Base-by-base conservation (phyloP, 345 rosid genomes). In the Lumnitzera littorea region DNA sequence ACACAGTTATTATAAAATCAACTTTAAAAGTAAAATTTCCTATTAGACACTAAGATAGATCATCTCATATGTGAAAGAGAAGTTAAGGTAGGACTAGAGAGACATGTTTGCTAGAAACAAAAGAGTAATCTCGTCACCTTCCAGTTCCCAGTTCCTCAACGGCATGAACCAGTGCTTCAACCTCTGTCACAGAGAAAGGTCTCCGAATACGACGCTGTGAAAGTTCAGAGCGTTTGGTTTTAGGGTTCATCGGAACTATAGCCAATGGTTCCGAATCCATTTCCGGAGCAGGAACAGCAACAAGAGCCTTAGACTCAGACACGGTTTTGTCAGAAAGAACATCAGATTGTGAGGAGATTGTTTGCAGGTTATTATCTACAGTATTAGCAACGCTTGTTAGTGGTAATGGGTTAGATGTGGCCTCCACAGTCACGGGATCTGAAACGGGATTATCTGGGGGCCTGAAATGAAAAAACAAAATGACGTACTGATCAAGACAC, bases 141-240 rank as follows among this genome's bases (percentile, higher is more conserved):
- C 99, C 99, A 16, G 95, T 91, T 61, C 99, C 96, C 24, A 91
- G 76, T 70, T 86, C 80, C 74, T 95, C 97, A 62, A 95, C 99
- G 15, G 99, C 92, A 2, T 73, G 79, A 55, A 95, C 96, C 53
- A 95, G 70, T 61, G 97, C 92, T 81, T 91, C 97, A 62, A 95
- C 99, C 83, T 95, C 99, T 24, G 80, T 50, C 27, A 95, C 99
- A 66, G 95, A 88, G 78, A 95, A 95, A 25, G 99, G 99, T 70
- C 99, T 86, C 84, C 99, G 75, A 55, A 88, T 85, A 72, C 99
- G 82, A 57, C 99, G 97, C 72, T 86, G 96, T 60, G 82, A 85
- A 72, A 79, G 64, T 61, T 90, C 99, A 62, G 91, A 62, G 51
- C 86, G 91, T 66, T 72, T 87, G 57, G 61, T 57, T 79, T 91